Base-by-base conservation (phyloP, 1,139 yeast genomes). In the Geotrichum bryndzae region DNA sequence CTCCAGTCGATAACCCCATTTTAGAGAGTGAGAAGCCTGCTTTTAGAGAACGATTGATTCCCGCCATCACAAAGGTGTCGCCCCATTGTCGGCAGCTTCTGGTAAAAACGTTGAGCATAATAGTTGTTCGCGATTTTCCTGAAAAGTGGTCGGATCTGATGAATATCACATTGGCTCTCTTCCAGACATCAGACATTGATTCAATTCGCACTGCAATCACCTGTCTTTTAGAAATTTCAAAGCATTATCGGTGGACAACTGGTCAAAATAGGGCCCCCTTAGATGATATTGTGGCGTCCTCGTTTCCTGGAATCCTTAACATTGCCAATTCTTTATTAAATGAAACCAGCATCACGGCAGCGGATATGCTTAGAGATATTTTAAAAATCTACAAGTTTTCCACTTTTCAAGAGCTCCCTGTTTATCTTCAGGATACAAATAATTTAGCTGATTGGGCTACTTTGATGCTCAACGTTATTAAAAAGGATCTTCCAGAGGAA, bases 341-440 rank as follows among this genome's bases (percentile, higher is more conserved):
- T 50, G 80, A 81, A 62, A 77, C 79, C 46, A 72, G 77, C 53
- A 68, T 71, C 3, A 74, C 74, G 55, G 80, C 83, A 60, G 95
- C 94, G 11, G 96, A 90, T 66, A 86, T 92, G 79, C 77, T 90
- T 59, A 88, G 88, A 67, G 78, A 89, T 66, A 82, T 90, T 55
- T 75, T 91, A 62, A 94, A 94, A 72, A 80, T 83, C 59, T 91
- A 87, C 78, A 92, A 92, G 73, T 89, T 88, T 74, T 89, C 86
- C 54, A 87, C 95, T 1, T 88, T 68, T 59, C 84, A 82, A 67
- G 96, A 90, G 68, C 77, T 94, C 56, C 97, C 98, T 1, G 76
- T 72, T 7, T 81, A 84, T 1, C 78, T 92, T 62, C 96, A 88
- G 72, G 73, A 81, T 1, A 76, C 79, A 56, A 87, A 84, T 18